Conservation (phyloP, 106 monocot genomes). For the Platanthera zijinensis region DNA sequence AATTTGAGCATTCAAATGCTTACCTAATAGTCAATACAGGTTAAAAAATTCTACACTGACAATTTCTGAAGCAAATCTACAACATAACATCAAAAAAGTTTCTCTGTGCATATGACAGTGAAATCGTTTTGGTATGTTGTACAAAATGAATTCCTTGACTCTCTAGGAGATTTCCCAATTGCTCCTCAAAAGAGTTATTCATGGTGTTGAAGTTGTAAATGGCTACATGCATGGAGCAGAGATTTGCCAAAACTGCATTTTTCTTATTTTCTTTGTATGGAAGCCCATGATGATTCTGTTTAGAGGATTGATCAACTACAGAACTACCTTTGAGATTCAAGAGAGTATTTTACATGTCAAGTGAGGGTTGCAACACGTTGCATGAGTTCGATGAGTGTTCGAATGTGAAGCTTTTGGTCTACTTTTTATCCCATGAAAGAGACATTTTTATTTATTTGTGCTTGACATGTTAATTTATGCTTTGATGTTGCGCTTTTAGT, state of each 20-base stretch:
- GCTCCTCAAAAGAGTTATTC: neutral
- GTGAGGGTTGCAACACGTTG: conserved; percentile 76
- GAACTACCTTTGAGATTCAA: conserved; percentile 71
- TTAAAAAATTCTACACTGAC: neutral
- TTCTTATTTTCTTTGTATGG: neutral
- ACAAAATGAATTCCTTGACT: neutral
- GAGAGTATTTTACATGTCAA: conserved; percentile 96
- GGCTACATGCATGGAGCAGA: neutral
- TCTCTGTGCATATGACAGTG: neutral
- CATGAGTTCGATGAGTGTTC: conserved; percentile 70
- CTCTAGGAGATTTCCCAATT: neutral
- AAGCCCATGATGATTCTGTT: neutral
- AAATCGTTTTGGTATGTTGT: neutral
- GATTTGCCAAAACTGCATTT: neutral
- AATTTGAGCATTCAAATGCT: neutral
- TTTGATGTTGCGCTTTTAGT: neutral
- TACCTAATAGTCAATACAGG: neutral
- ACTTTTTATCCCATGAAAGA: neutral
- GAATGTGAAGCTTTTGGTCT: neutral
- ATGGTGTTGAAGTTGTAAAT: neutral
- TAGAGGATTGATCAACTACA: conserved; percentile 48
- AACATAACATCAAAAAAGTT: neutral
- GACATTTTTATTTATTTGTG: neutral
- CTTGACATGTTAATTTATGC: neutral
- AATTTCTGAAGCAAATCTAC: neutral